Evolutionary conservation across 1,284 basidiomycete species (phyloP).

Genomic region (Cryptococcus sp.): DNA sequence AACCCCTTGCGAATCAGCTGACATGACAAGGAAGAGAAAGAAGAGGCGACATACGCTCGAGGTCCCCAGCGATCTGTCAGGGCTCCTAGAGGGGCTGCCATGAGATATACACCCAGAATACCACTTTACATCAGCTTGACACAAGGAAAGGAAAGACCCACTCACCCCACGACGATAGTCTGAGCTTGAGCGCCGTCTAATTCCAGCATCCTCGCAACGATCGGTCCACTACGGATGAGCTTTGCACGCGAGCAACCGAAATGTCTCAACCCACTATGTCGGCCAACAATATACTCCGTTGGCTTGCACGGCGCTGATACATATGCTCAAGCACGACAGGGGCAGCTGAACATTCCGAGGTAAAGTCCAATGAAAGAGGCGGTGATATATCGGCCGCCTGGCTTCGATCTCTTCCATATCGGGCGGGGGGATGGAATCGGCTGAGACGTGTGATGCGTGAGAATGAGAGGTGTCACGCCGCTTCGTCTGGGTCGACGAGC

Average conservation of each 20-base stretch:
- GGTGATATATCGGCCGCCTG: constrained; percentile 26
- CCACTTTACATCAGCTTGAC: constrained; percentile 27
- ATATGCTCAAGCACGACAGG: constrained; percentile 37
- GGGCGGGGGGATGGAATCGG: constrained; percentile 15
- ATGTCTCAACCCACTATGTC: constrained; percentile 33
- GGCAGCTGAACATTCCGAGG: constrained; percentile 23
- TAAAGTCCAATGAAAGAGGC: constrained; percentile 19
- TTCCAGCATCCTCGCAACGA: constrained; percentile 31
- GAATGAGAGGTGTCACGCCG: neutral
- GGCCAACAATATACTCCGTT: constrained; percentile 49
- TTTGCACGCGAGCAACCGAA: neutral
- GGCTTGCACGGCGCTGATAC: constrained; percentile 36
- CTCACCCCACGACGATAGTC: constrained; percentile 45
- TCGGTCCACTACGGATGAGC: constrained; percentile 33
- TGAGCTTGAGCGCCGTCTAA: constrained; percentile 37
- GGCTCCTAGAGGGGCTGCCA: constrained; percentile 44
- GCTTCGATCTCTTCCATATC: constrained; percentile 21
- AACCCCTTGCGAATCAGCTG: too few species aligned
- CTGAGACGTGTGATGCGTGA: neutral
- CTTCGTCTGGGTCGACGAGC: neutral
- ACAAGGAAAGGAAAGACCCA: neutral
- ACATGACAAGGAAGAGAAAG: constrained; percentile 4
- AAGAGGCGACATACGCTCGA: constrained; percentile 25
- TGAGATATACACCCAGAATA: constrained; percentile 46
- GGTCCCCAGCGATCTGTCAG: constrained; percentile 43